Conservation (phyloP, 2,329 filamentous ascomycete genomes). For the Ophiostoma ulmi region DNA sequence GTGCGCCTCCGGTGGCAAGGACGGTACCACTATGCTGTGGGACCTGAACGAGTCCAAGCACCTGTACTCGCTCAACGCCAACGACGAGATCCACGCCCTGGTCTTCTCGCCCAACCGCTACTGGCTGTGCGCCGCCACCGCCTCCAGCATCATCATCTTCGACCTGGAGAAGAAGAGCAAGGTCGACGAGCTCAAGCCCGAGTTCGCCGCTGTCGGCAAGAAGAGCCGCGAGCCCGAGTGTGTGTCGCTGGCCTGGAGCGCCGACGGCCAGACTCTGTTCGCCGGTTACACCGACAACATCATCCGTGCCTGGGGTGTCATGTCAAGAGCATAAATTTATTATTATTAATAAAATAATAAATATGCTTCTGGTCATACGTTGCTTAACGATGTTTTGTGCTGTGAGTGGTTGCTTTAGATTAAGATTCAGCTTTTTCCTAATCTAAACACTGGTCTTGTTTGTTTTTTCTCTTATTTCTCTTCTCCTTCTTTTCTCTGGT, state of each 20-base stretch:
- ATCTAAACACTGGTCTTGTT: neutral
- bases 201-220: conserved; percentile 93
- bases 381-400: conserved; percentile 1
- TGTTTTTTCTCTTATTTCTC: neutral
- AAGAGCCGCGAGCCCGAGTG: conserved; percentile 99
- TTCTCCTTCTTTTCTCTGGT: neutral
- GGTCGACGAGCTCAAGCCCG: conserved; percentile 99
- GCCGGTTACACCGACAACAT: conserved; percentile 99
- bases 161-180: conserved; percentile 99
- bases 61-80: conserved; percentile 98
- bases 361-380: conserved; percentile 6
- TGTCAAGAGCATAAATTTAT: conserved; percentile 74
- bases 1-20: conserved; percentile 98
- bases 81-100: conserved; percentile 99
- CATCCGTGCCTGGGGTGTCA: conserved; percentile 96
- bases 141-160: conserved; percentile 99
- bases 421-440: neutral
- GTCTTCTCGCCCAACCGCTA: conserved; percentile 99
- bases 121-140: conserved; percentile 98
- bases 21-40: conserved; percentile 99
- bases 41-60: conserved; percentile 99
- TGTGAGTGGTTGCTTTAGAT: neutral
- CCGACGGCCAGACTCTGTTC: conserved; percentile 98
- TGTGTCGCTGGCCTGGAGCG: conserved; percentile 93
- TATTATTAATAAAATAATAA: conserved; percentile 16